Evolutionary conservation across 176 grass and related monocot species (phyloP).

Genomic region (Thinopyrum elongatum): DNA sequence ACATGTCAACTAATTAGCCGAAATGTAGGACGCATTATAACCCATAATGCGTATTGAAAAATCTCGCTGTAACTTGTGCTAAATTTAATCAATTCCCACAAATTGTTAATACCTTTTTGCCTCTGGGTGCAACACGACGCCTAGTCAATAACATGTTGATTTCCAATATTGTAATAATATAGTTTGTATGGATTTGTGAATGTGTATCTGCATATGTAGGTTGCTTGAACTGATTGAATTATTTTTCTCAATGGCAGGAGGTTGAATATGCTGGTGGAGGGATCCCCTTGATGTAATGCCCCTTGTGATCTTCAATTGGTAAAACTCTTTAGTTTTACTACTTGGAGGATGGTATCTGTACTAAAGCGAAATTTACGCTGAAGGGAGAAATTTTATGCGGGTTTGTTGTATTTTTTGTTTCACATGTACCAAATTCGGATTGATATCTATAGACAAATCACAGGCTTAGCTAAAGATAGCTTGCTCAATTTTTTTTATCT

Average conservation of each 20-base stretch:
- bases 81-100: not conserved
- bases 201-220: not conserved
- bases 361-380: slow-evolving; percentile 19
- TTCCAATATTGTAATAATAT: not conserved
- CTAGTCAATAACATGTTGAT: not conserved
- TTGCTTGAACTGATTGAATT: slow-evolving; percentile 11
- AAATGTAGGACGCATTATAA: not conserved
- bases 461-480: slow-evolving; percentile 27
- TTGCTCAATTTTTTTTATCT: not conserved
- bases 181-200: slow-evolving; percentile 9
- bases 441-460: not conserved
- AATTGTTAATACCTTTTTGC: not conserved
- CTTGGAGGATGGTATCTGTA: slow-evolving; percentile 20
- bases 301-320: not conserved
- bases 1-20: not conserved
- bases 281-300: slow-evolving; percentile 34
- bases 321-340: slow-evolving; percentile 8
- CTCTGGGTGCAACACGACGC: not conserved
- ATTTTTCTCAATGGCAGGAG: slow-evolving; percentile 55
- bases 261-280: slow-evolving; percentile 91
- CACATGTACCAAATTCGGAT: slow-evolving; percentile 9
- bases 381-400: slow-evolving; percentile 29
- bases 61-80: not conserved
- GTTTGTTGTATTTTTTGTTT: slow-evolving; percentile 13
- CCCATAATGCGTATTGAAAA: not conserved